Percentiles rank a stretch among this genome's conserved stretches.
phyloP scores from a whole-genome alignment of 2,329 filamentous ascomycete genomes.

The Paramyrothecium roridum region DNA sequence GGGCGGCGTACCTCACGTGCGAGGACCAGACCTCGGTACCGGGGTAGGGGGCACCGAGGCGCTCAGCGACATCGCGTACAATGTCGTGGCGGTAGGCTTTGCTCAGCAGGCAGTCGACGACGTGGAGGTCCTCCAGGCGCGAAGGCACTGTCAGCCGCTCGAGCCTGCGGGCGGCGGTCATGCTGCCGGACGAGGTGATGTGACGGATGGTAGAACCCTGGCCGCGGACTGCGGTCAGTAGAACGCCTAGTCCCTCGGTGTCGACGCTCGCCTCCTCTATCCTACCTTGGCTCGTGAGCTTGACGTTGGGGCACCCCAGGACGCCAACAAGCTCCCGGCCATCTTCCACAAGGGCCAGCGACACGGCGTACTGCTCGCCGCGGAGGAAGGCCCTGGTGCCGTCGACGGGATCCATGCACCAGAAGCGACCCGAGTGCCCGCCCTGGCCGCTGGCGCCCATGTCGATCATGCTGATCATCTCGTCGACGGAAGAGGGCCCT shows the following conservation, averaged over 20 bases:
- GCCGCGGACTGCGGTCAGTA: conserved; percentile 29
- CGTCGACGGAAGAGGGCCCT: conserved; percentile 41
- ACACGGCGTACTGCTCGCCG: conserved; percentile 61
- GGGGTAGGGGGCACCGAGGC: conserved; percentile 27
- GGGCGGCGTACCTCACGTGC: conserved; percentile 33
- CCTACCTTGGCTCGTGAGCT: conserved; percentile 27
- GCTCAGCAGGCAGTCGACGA: conserved; percentile 30
- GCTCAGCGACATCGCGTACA: conserved; percentile 19
- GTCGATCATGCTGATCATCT: conserved; percentile 62
- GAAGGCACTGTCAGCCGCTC: conserved; percentile 13
- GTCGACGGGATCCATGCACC: conserved; percentile 64
- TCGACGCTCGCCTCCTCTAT: conserved; percentile 29
- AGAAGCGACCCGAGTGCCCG: conserved; percentile 39
- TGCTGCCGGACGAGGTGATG: conserved; percentile 13
- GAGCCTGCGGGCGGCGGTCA: conserved; percentile 15
- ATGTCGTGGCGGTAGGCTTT: conserved; percentile 28
- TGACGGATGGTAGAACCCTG: conserved; percentile 24
- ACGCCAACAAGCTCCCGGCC: conserved; percentile 57
- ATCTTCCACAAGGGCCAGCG: conserved; percentile 54
- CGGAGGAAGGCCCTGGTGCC: conserved; percentile 60
- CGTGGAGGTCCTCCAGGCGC: conserved; percentile 18
- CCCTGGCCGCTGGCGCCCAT: conserved; percentile 43
- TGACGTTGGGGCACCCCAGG: conserved; percentile 59
- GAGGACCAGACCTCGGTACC: conserved; percentile 36
- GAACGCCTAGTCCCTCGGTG: conserved; percentile 26